These are phyloP conservation scores for Caloboletus inedulis DNA, from an alignment of 1,284 basidiomycete genomes.

Conservation along the genomic window DNA sequence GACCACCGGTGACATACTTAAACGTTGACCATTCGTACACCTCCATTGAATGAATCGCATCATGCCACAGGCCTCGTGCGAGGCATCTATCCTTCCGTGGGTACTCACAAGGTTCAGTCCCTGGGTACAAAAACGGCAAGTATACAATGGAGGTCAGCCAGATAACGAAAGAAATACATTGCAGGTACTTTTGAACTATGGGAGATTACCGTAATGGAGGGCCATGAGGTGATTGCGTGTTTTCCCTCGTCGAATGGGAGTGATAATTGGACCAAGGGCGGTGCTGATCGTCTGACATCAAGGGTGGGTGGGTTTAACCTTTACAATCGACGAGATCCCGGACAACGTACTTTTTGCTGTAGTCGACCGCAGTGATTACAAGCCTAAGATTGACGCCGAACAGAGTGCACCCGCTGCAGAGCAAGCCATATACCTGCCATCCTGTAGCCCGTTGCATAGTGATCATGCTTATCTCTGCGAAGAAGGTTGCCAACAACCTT, in stretches of 20 bases:
- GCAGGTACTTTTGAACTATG: neutral
- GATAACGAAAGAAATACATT: conserved; percentile 11
- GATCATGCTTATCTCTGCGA: conserved; percentile 1
- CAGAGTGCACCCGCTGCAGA: neutral
- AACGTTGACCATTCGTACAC: neutral
- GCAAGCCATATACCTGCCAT: conserved; percentile 13
- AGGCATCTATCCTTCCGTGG: neutral
- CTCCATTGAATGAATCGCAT: conserved; percentile 3
- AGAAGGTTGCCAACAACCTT: neutral
- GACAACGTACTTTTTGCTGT: conserved; percentile 12
- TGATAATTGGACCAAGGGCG: conserved; percentile 5
- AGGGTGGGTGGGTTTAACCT: conserved; percentile 22
- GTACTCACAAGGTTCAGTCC: conserved; percentile 8
- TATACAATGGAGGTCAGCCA: conserved; percentile 21
- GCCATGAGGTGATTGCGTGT: conserved; percentile 32
- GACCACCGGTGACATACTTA: conserved; percentile 5
- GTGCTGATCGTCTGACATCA: conserved; percentile 18
- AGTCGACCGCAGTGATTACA: neutral
- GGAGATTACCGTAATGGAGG: conserved; percentile 12
- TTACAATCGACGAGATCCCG: conserved; percentile 18
- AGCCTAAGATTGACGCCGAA: conserved; percentile 5
- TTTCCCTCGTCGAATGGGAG: neutral
- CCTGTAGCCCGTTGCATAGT: conserved; percentile 12
- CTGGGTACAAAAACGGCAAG: conserved; percentile 8
- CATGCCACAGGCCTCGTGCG: conserved; percentile 6